These are phyloP conservation scores for Syzygium oleosum DNA, from an alignment of 345 rosid species.

Conservation along the genomic window DNA sequence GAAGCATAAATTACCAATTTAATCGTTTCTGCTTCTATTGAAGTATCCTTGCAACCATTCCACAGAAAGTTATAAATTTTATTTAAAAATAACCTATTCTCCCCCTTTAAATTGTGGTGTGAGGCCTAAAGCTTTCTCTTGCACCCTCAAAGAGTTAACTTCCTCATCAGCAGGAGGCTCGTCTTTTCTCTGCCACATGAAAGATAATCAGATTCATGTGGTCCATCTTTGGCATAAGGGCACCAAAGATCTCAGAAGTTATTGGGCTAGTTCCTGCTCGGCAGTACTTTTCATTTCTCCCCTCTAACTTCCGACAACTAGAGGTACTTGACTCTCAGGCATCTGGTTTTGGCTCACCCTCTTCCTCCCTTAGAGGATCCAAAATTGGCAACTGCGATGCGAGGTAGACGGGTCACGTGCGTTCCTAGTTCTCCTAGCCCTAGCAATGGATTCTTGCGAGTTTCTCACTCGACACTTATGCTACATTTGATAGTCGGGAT, in stretches of 20 bases:
- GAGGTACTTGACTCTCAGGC: background rate
- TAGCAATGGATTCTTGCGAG: background rate
- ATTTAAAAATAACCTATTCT: background rate
- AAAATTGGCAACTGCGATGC: background rate
- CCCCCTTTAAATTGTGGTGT: background rate
- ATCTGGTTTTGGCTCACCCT: background rate
- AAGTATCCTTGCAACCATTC: background rate
- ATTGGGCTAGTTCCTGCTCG: background rate
- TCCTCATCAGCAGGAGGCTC: background rate
- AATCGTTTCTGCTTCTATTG: background rate
- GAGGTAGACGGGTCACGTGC: background rate
- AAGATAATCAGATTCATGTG: background rate
- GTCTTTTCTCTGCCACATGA: background rate
- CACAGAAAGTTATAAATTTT: background rate
- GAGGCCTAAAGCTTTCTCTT: background rate
- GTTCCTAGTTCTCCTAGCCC: background rate
- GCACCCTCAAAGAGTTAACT: background rate
- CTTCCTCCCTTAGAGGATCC: background rate
- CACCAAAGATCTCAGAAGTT: background rate
- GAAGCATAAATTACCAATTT: background rate
- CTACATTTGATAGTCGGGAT: no score
- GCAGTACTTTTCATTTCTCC: background rate
- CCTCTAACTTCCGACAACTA: no score
- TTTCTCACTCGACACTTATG: background rate
- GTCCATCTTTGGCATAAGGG: background rate